Base-by-base conservation (phyloP, 768 basidiomycete species). In the Fomitopsis serialis region DNA sequence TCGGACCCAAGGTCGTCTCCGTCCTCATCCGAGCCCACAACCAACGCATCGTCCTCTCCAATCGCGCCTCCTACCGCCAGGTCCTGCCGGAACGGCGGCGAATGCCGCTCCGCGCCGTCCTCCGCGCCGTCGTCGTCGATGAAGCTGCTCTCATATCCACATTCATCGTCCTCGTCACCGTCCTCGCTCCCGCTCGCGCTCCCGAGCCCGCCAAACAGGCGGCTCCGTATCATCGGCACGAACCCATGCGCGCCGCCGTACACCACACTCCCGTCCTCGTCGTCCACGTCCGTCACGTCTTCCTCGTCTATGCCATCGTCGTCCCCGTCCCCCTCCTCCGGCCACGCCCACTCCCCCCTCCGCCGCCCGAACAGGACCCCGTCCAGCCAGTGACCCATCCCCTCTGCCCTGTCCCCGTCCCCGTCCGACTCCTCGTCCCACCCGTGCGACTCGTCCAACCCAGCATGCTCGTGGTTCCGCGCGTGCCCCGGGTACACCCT, bases 401-500 rank as follows among this genome's bases (percentile, higher is more conserved):
- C 25, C 46, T 45, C 52, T 5, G 24, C 40, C 21, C 32, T 11
- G 21, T 24, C 48, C n/a, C 29, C 57, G 22, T 60, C 55, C 9
- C 53, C 53, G 13, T 57, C 55, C 2, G 22, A 10, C 27, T 54
- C 54, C 35, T 57, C 48, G 19, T 59, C 53, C 22, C 32, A 43
- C 12, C 42, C 47, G 6, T 36, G n/a, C n/a, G n/a, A n/a, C 48
- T 11, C 40, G 29, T 32, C 29, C 29, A 5, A 32, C 49, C 10
- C 52, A 46, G 27, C 5, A 43, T 29, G 54, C 23, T 53, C 58
- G 19, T 54, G 59, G n/a, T n/a, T n/a, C n/a, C n/a, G n/a, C 7
- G 37, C 42, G 25, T 86, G 85, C 1, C 80, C 85, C 2, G 71
- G 72, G 60, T 89, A 89, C 19, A 65, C 66, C 32, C 87, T 76